Base-by-base conservation (phyloP, 2,329 filamentous ascomycete species). In the Apiospora kogelbergensis region DNA sequence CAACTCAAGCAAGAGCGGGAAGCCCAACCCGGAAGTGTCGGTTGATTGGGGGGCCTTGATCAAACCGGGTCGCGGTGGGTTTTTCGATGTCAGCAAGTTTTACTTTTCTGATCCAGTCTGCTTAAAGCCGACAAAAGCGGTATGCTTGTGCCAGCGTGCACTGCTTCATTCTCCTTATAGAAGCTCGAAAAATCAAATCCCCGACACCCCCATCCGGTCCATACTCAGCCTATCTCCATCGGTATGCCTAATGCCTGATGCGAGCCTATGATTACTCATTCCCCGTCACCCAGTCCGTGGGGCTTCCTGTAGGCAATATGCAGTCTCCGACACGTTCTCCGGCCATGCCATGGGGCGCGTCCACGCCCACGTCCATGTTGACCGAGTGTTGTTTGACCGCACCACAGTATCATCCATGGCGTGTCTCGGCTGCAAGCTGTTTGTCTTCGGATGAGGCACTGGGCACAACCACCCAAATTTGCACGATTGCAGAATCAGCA, bases 71-170 rank as follows among this genome's bases (percentile, higher is more conserved):
- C 53, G 53, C 53, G 30, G 42, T 45, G 42, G 53, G 30, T 60
- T 10, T 60, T 11, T 60, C 11, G 53, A 60, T 60, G 53, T 37
- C 30, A 37, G 53, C 53, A 30, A 60, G 53, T 60, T 60, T 60
- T 60, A 60, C 53, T 60, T 60, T 57, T 60, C 30, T 60, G 30
- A 60, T 60, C 53, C 53, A 60, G 53, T 30, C 17, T 60, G n/a
- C 53, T 60, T 60, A 60, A 60, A 60, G 26, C 53, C 53, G 53
- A 60, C 53, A 60, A 60, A 30, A 60, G 53, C 53, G 53, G 53
- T 60, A 60, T 60, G 53, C 53, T 4, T 30, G 3, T 53, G 46
- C 26, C 17, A 33, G 13, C 13, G 37, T 40, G 26, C 48, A 37
- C 15, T 17, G 30, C 53, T n/a, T 60, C 30, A 20, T 22, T 30